Percentiles rank a stretch among this genome's conserved stretches.
Evolutionary conservation across 345 rosid species (phyloP).

Genomic region (Gynandropsis gynandra): DNA sequence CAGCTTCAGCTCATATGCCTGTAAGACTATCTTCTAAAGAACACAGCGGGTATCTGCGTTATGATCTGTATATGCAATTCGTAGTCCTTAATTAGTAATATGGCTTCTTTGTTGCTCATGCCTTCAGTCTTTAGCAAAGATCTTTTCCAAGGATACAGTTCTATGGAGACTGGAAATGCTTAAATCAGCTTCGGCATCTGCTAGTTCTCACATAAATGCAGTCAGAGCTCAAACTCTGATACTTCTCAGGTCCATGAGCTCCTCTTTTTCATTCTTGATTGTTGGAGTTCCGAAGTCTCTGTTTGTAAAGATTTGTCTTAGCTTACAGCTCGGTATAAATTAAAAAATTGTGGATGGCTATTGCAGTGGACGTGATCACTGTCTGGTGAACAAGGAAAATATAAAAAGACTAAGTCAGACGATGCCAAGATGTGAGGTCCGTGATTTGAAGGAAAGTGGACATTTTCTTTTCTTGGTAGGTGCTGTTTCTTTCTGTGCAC

Average conservation of each 20-base stretch:
- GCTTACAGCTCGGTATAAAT: not conserved
- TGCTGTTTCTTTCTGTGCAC: slow-evolving; percentile 16
- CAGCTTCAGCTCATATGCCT: slow-evolving; percentile 30
- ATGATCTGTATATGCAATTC: slow-evolving; percentile 9
- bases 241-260: slow-evolving; percentile 43
- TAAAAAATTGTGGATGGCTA: slow-evolving; percentile 9
- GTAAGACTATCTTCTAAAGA: slow-evolving; percentile 20
- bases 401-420: slow-evolving; percentile 36
- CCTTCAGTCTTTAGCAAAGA: slow-evolving; percentile 45
- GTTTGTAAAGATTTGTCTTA: not conserved
- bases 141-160: slow-evolving; percentile 60
- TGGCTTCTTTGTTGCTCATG: not conserved
- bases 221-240: slow-evolving; percentile 52
- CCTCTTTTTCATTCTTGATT: slow-evolving; percentile 13
- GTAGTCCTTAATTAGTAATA: slow-evolving; percentile 1
- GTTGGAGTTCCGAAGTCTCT: slow-evolving; percentile 5
- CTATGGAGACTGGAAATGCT: slow-evolving; percentile 71
- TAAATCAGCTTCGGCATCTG: slow-evolving; percentile 47
- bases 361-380: slow-evolving; percentile 61
- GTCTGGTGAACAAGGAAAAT: slow-evolving; percentile 58
- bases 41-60: not conserved
- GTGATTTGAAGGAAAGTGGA: slow-evolving; percentile 43
- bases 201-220: slow-evolving; percentile 43
- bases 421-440: slow-evolving; percentile 42
- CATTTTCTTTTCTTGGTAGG: slow-evolving; percentile 79